These are phyloP conservation scores for Zelopaecilomyces penicillatus DNA, from an alignment of 2,329 filamentous ascomycete species.

Conservation along the genomic window DNA sequence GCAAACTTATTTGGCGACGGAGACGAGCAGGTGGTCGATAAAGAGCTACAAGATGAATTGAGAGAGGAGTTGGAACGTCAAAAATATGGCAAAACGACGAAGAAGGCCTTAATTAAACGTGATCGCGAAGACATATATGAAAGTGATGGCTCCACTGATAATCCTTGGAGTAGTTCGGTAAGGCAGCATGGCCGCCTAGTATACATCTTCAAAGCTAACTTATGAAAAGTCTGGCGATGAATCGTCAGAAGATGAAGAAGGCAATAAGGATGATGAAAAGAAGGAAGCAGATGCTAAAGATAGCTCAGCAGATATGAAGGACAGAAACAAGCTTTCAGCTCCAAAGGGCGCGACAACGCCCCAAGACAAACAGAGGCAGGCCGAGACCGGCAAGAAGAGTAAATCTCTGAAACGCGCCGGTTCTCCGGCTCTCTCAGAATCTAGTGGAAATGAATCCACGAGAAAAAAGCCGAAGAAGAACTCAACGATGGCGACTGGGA, in stretches of 20 bases:
- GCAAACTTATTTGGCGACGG: slow-evolving; percentile 73
- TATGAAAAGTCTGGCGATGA: slow-evolving; percentile 28
- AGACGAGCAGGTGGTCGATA: slow-evolving; percentile 63
- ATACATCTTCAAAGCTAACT: too few species aligned
- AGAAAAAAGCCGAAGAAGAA: slow-evolving; percentile 70
- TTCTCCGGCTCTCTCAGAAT: slow-evolving; percentile 81
- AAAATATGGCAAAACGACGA: slow-evolving; percentile 65
- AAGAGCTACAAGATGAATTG: slow-evolving; percentile 61
- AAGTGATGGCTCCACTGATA: slow-evolving; percentile 49
- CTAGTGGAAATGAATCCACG: slow-evolving; percentile 81
- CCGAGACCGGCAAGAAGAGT: slow-evolving; percentile 37
- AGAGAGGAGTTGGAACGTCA: slow-evolving; percentile 62
- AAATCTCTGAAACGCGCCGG: slow-evolving; percentile 73
- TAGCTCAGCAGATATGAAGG: slow-evolving; percentile 46
- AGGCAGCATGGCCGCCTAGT: too few species aligned
- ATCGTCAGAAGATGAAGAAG: slow-evolving; percentile 28
- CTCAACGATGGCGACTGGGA: slow-evolving; percentile 37
- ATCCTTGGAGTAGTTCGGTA: slow-evolving; percentile 33
- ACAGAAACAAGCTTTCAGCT: slow-evolving; percentile 45
- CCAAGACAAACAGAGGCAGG: slow-evolving; percentile 37
- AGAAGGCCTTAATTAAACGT: slow-evolving; percentile 73
- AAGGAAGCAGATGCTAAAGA: slow-evolving; percentile 52
- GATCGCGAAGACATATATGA: slow-evolving; percentile 85
- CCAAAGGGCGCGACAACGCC: slow-evolving; percentile 60
- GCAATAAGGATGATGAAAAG: slow-evolving; percentile 28